These are phyloP conservation scores for Nitzschia sp. DNA, from an alignment of 108 stramenopile genomes.

Conservation along the genomic window DNA sequence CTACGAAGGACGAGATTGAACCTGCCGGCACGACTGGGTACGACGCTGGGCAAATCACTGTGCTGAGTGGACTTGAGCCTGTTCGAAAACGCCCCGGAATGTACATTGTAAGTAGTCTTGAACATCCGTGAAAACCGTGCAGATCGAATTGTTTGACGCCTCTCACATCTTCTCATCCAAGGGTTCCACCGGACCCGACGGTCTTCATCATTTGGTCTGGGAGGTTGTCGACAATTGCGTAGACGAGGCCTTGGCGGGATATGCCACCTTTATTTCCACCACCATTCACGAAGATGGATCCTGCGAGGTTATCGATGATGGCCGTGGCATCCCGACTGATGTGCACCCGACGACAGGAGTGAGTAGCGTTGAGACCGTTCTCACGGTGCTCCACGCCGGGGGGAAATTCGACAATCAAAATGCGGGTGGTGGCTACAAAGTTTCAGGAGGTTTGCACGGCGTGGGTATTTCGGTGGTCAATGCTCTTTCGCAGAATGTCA, in stretches of 20 bases:
- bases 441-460: constrained; percentile 93
- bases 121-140: no score
- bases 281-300: constrained; percentile 71
- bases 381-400: constrained; percentile 94
- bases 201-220: constrained; percentile 93
- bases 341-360: constrained; percentile 74
- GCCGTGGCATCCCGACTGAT: constrained; percentile 94
- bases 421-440: constrained; percentile 86
- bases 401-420: constrained; percentile 95
- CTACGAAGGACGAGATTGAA: neutral
- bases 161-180: no score
- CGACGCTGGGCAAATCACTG: constrained; percentile 93
- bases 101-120: no score
- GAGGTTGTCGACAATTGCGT: constrained; percentile 96
- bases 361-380: constrained; percentile 90
- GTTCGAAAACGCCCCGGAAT: constrained; percentile 95
- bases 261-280: constrained; percentile 77
- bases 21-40: constrained; percentile 35
- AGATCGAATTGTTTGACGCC: no score
- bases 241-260: constrained; percentile 93
- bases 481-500: constrained; percentile 83
- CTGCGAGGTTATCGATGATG: constrained; percentile 86
- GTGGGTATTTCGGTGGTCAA: constrained; percentile 97
- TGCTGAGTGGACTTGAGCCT: constrained; percentile 93
- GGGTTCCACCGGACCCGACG: constrained; percentile 91